Conservation (phyloP, 2,329 filamentous ascomycete genomes). For the Xylaria sp. region DNA sequence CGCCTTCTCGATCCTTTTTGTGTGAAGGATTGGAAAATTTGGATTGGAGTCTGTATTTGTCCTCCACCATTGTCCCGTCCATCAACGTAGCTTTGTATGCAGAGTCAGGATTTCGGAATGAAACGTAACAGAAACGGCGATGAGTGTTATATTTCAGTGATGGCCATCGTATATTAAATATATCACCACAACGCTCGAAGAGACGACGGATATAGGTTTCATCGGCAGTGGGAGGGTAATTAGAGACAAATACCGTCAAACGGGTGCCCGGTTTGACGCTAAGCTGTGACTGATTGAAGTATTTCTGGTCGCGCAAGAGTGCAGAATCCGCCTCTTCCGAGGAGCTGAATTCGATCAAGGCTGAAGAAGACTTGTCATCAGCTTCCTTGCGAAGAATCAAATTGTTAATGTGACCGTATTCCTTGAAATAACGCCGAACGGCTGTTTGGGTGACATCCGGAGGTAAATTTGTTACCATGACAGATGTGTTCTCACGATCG, state of each 20-base stretch:
- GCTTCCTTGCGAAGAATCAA: constrained; percentile 74
- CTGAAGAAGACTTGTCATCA: constrained; percentile 70
- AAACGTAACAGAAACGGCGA: constrained; percentile 94
- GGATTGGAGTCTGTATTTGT: constrained; percentile 74
- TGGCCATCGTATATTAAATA: constrained; percentile 87
- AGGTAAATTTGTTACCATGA: constrained; percentile 84
- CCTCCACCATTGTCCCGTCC: constrained; percentile 75
- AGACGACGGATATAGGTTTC: constrained; percentile 74
- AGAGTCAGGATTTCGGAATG: constrained; percentile 77
- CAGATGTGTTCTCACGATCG: constrained; percentile 88
- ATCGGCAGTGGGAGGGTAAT: constrained; percentile 83
- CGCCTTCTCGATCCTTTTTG: constrained; percentile 82
- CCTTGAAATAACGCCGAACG: constrained; percentile 89
- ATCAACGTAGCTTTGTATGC: constrained; percentile 78
- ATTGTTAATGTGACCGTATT: constrained; percentile 85
- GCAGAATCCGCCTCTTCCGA: constrained; percentile 84
- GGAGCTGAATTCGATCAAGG: constrained; percentile 85
- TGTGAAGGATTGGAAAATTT: constrained; percentile 85
- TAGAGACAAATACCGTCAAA: constrained; percentile 88
- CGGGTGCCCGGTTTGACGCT: constrained; percentile 78
- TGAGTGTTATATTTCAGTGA: constrained; percentile 89
- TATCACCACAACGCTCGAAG: constrained; percentile 80
- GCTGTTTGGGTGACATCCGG: constrained; percentile 73
- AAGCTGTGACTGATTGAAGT: constrained; percentile 77
- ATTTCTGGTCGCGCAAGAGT: constrained; percentile 82